Evolutionary conservation across 441 rosid species (phyloP), one percentile per base, ranked within the genome.

Genomic region (Gossypium davidsonii): DNA sequence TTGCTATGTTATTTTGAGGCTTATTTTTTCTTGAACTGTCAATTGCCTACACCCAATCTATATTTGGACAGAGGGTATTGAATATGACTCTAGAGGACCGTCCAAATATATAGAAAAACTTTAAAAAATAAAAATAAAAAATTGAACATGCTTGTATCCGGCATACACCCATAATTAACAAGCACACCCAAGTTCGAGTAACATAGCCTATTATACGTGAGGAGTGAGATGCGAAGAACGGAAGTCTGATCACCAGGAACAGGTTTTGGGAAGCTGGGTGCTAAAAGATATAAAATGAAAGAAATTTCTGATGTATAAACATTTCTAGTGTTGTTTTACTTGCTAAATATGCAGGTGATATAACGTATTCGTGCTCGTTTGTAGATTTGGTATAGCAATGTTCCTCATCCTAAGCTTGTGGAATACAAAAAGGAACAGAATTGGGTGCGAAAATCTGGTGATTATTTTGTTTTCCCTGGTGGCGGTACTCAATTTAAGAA

Each of bases 371-470:
- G 37, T 73, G 74, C 18, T 67, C 57, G 26, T 73, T 66, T 71
- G 60, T 65, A 94, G 97, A 79, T 94, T 60, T 92, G 97, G 97
- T 89, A 87, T 73, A 73, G 76, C 56, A 94, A 92, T 80, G 94
- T 90, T 56, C 98, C 97, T 74, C 95, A 94, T 52, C 86, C 93
- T 20, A 90, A 89, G 89, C 95, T 94, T 74, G 94, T 94, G 64
- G 95, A 94, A 26, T 90, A 92, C 92, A 94, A 94, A 84, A 90
- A 92, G 46, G 95, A 89, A 58, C 98, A 94, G 78, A 88, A 89
- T 25, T 94, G 97, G 98, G 94, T 92, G 53, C 81, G 65, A 0
- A 94, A 86, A 77, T 76, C 83, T 1, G 94, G 89, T 52, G 90
- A 88, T 71, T 85, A 75, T 77, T 83, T 94, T 55, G 77, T 85